Percentiles rank a stretch among this genome's conserved stretches.
Evolutionary conservation across 2,329 filamentous ascomycete genomes (phyloP).

Genomic region (Pestalotiopsis sp.): DNA sequence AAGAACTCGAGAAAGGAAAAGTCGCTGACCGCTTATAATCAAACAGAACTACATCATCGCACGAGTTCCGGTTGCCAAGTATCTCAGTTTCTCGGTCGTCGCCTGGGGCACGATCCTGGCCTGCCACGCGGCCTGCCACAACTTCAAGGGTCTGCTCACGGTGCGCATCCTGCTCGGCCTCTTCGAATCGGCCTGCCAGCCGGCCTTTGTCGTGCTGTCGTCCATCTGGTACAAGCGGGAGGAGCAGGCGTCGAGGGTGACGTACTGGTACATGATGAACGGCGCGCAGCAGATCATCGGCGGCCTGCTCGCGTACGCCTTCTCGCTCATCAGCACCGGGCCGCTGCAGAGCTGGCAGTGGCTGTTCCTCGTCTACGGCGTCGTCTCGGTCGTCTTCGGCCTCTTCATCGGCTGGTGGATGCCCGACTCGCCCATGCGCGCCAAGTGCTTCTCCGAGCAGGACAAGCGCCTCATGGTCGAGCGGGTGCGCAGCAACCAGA

Average conservation of each 20-base stretch:
- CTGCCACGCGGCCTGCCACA: conserved; percentile 61
- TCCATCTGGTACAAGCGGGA: conserved; percentile 72
- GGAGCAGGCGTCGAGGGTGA: conserved; percentile 67
- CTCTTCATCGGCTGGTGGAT: conserved; percentile 65
- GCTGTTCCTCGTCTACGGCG: conserved; percentile 68
- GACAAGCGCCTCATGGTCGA: conserved; percentile 67
- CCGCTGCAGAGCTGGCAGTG: conserved; percentile 67
- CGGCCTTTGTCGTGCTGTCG: conserved; percentile 66
- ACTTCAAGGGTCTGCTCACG: conserved; percentile 59
- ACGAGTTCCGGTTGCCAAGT: conserved; percentile 68
- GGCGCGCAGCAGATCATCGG: conserved; percentile 73
- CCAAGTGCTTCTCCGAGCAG: conserved; percentile 67
- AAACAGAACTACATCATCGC: conserved; percentile 53
- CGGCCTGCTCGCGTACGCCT: conserved; percentile 69
- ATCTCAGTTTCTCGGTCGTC: conserved; percentile 64
- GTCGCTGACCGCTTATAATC: background rate
- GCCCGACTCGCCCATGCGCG: conserved; percentile 72
- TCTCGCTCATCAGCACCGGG: conserved; percentile 52
- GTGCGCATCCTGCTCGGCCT: conserved; percentile 69
- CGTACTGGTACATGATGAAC: conserved; percentile 81
- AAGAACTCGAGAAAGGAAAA: background rate
- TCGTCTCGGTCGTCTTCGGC: conserved; percentile 64
- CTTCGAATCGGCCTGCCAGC: conserved; percentile 72
- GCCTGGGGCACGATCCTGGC: conserved; percentile 64
- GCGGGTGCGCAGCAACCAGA: conserved; percentile 62